A percentile compares a stretch with the other conserved stretches of the same genome.
Evolutionary conservation across 371 early-diverging fungal species (phyloP).

Genomic region (Mortierella sp.): DNA sequence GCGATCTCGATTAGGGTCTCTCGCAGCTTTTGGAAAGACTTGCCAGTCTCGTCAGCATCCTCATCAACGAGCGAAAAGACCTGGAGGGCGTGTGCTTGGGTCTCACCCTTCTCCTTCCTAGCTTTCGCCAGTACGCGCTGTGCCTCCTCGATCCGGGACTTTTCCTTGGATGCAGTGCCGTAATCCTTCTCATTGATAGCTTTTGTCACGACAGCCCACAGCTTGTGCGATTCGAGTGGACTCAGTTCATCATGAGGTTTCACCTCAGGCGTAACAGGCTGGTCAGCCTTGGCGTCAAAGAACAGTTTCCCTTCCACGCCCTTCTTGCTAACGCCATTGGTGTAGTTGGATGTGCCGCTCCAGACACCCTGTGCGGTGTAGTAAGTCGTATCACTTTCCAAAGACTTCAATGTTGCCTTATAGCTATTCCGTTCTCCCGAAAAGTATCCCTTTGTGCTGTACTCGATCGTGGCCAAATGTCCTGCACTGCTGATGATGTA

Average conservation of each 20-base stretch:
- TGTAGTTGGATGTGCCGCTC: conserved; percentile 70
- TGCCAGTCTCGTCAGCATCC: conserved; percentile 27
- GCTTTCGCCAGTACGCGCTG: conserved; percentile 77
- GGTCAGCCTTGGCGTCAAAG: conserved; percentile 61
- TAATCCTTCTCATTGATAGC: conserved; percentile 76
- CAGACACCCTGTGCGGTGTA: conserved; percentile 75
- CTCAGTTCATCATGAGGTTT: conserved; percentile 68
- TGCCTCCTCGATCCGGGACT: conserved; percentile 77
- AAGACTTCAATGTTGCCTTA: conserved; percentile 69
- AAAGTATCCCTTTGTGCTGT: conserved; percentile 81
- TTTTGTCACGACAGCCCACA: conserved; percentile 79
- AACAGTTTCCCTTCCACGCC: conserved; percentile 57
- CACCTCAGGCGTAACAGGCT: conserved; percentile 37
- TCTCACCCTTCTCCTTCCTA: conserved; percentile 65
- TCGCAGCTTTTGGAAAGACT: conserved; percentile 13
- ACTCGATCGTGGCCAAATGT: conserved; percentile 75
- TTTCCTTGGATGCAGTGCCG: conserved; percentile 73
- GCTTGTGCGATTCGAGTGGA: conserved; percentile 74
- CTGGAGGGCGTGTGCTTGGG: conserved; percentile 59
- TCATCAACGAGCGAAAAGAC: conserved; percentile 36
- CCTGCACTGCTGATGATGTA: conserved; percentile 75
- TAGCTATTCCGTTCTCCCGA: conserved; percentile 84
- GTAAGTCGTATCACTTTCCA: conserved; percentile 56
- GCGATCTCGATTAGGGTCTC: conserved; percentile 20
- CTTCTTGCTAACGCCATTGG: conserved; percentile 56